Conservation (phyloP, 164 flowering plant species). For the Umbellularia californica region DNA sequence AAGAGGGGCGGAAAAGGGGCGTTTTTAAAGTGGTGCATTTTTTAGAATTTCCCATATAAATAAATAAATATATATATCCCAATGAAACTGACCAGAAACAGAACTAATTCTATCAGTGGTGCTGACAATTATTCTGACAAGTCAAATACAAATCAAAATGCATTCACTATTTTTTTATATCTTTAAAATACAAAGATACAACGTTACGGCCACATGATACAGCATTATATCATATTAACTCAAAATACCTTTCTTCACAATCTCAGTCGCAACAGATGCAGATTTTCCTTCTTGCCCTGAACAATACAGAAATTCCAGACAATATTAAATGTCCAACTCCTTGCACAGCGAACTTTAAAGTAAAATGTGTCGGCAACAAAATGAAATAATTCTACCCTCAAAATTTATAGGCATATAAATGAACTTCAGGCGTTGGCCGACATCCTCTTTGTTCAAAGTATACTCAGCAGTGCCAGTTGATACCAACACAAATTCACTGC, state of each 20-base stretch:
- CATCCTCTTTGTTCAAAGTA: constrained; percentile 74
- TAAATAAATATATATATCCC: background rate
- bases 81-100: background rate
- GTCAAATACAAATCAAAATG: too few species aligned
- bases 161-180: background rate
- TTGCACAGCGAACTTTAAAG: background rate
- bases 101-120: background rate
- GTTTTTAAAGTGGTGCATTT: too few species aligned
- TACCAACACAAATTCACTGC: constrained; percentile 58
- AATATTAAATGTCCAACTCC: background rate
- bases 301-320: constrained; percentile 7
- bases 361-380: background rate
- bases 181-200: background rate
- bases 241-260: constrained; percentile 66
- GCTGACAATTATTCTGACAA: background rate
- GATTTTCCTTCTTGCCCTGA: constrained; percentile 93
- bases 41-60: too few species aligned
- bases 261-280: constrained; percentile 43
- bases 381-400: constrained; percentile 52
- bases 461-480: constrained; percentile 75
- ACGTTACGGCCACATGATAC: background rate
- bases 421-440: constrained; percentile 68
- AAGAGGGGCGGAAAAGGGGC: too few species aligned
- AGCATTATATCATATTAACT: too few species aligned
- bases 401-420: constrained; percentile 79